Evolutionary conservation across 163 green algal species (phyloP).

Genomic region (Volvox carteri): DNA sequence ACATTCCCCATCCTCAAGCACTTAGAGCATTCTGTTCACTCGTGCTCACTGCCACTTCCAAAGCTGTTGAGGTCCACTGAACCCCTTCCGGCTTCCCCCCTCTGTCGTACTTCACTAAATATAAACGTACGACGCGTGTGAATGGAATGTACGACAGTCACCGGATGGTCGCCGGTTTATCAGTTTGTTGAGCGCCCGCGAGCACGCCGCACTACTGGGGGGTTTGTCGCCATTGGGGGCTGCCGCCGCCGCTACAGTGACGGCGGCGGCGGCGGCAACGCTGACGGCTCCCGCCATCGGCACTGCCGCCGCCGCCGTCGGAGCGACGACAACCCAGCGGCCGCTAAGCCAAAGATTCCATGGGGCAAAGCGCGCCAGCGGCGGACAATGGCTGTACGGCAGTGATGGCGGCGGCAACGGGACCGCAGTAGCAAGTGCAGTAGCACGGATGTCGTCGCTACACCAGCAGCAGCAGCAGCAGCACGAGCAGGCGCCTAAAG

Average conservation of each 20-base stretch:
- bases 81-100: too few relatives aligned
- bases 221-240: background rate
- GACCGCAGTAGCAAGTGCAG: background rate
- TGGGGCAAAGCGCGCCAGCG: background rate
- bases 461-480: background rate
- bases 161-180: conserved; percentile 51
- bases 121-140: too few relatives aligned
- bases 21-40: too few relatives aligned
- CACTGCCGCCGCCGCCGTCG: background rate
- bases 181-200: conserved; percentile 22
- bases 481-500: background rate
- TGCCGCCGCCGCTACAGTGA: background rate
- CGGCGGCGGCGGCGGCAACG: background rate
- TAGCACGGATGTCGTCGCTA: background rate
- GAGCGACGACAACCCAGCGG: too few relatives aligned
- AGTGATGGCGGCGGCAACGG: background rate
- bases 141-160: conserved; percentile 27
- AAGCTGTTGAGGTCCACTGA: too few relatives aligned
- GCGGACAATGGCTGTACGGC: background rate
- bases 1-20: too few relatives aligned
- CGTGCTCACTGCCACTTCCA: too few relatives aligned
- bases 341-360: too few relatives aligned
- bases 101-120: too few relatives aligned
- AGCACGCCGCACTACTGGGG: conserved; percentile 32
- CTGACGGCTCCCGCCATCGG: background rate